These are phyloP conservation scores for Chrysoporthe austroafricana DNA, from an alignment of 2,329 filamentous ascomycete genomes.

Conservation along the genomic window DNA sequence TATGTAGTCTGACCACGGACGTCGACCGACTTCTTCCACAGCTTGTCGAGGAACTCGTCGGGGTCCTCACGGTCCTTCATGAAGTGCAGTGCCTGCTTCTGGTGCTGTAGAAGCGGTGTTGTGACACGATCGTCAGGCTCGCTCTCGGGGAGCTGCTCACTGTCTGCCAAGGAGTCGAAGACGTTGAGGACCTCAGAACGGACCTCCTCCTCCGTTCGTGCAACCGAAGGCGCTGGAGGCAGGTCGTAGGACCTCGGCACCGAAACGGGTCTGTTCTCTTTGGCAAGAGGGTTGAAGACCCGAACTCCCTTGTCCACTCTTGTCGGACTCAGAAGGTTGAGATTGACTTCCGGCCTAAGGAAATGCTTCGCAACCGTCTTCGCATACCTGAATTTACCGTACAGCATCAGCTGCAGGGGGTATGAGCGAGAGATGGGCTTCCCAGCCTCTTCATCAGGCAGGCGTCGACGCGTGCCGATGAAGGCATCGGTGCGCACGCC, in stretches of 20 bases:
- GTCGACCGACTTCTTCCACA: constrained; percentile 70
- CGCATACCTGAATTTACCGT: constrained; percentile 71
- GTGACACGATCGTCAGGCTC: constrained; percentile 65
- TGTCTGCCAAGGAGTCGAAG: constrained; percentile 81
- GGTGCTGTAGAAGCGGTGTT: constrained; percentile 77
- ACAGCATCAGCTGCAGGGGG: constrained; percentile 74
- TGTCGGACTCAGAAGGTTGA: constrained; percentile 67
- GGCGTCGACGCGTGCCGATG: constrained; percentile 68
- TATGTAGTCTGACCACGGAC: constrained; percentile 64
- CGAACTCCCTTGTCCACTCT: constrained; percentile 69
- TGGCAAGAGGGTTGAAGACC: constrained; percentile 76
- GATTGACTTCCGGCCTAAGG: constrained; percentile 56
- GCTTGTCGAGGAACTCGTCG: constrained; percentile 64
- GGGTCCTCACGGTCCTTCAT: constrained; percentile 79
- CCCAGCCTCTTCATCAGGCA: constrained; percentile 66
- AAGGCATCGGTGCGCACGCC: constrained; percentile 73
- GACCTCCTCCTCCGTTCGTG: constrained; percentile 81
- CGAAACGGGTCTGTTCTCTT: constrained; percentile 43
- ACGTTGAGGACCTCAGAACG: constrained; percentile 82
- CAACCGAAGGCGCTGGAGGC: constrained; percentile 39
- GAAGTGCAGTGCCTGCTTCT: constrained; percentile 88
- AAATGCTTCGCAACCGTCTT: constrained; percentile 39
- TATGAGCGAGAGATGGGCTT: constrained; percentile 63
- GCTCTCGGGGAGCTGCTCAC: constrained; percentile 75
- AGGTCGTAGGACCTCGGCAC: constrained; percentile 36